A percentile compares a stretch with the other conserved stretches of the same genome.
These are phyloP conservation scores for Mycosphaerella sp. DNA, from an alignment of 2,329 filamentous ascomycete species.

Conservation along the genomic window DNA sequence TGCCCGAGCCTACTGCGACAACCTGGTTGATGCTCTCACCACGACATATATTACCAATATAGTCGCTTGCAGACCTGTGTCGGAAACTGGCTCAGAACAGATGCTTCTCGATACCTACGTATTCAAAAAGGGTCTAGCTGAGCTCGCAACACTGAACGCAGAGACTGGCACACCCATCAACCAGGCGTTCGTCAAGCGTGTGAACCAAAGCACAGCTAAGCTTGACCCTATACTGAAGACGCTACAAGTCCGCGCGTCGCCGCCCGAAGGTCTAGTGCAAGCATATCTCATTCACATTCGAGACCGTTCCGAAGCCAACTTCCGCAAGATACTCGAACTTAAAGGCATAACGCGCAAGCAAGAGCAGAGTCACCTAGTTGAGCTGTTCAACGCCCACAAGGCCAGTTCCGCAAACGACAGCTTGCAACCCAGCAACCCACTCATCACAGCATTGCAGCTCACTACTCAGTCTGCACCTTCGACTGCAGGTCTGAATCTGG, in stretches of 20 bases:
- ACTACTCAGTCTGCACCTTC: conserved; percentile 31
- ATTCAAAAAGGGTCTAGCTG: conserved; percentile 70
- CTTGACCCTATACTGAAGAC: conserved; percentile 94
- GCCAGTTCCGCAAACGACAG: conserved; percentile 59
- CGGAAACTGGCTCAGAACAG: conserved; percentile 92
- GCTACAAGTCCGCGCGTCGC: conserved; percentile 83
- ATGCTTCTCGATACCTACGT: conserved; percentile 96
- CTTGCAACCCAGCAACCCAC: conserved; percentile 59
- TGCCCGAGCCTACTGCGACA: conserved; percentile 88
- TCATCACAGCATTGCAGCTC: conserved; percentile 61
- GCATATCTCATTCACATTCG: conserved; percentile 96
- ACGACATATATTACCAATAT: conserved; percentile 75
- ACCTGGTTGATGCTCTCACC: conserved; percentile 82
- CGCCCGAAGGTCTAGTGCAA: conserved; percentile 89
- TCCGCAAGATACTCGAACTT: conserved; percentile 90
- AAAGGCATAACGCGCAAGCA: conserved; percentile 78
- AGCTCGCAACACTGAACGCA: conserved; percentile 57
- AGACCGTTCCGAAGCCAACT: conserved; percentile 89
- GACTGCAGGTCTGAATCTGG: conserved; percentile 21
- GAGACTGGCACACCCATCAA: conserved; percentile 50
- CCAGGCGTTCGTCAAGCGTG: conserved; percentile 72
- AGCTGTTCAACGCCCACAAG: conserved; percentile 85
- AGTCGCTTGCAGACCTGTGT: conserved; percentile 82
- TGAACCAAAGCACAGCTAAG: conserved; percentile 74
- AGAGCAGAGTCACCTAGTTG: conserved; percentile 75